phyloP scores from a whole-genome alignment of 257 asterid genomes.

The Salvia splendens region DNA sequence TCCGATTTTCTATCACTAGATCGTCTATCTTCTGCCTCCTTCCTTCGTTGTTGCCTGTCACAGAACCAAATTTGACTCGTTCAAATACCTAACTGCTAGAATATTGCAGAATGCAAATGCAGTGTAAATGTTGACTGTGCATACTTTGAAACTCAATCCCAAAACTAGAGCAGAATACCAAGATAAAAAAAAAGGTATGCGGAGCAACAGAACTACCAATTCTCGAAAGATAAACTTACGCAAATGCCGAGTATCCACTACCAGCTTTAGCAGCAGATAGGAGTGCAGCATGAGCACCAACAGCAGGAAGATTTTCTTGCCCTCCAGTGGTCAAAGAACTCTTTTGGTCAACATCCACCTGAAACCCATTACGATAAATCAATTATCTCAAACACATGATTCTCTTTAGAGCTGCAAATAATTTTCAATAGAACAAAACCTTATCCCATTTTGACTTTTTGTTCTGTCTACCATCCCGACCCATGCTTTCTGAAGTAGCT shows the following conservation, averaged over 20 bases:
- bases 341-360: constrained; percentile 78
- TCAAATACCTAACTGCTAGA: constrained; percentile 18
- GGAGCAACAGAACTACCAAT: constrained; percentile 18
- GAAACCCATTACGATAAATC: constrained; percentile 33
- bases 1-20: constrained; percentile 50
- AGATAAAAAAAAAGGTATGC: background rate
- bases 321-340: constrained; percentile 45
- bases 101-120: background rate
- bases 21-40: constrained; percentile 61
- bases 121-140: background rate
- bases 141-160: constrained; percentile 4
- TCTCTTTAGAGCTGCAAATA: constrained; percentile 19
- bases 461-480: constrained; percentile 83
- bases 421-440: constrained; percentile 46
- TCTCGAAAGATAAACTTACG: constrained; percentile 56
- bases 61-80: constrained; percentile 17
- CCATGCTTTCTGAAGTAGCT: constrained; percentile 44
- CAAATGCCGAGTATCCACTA: constrained; percentile 92
- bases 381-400: constrained; percentile 24
- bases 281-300: constrained; percentile 70
- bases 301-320: constrained; percentile 61
- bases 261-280: constrained; percentile 86
- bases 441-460: constrained; percentile 99
- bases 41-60: constrained; percentile 61
- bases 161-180: background rate